Base-by-base conservation (phyloP, 2,329 filamentous ascomycete genomes). In the Sphaerulina musiva region DNA sequence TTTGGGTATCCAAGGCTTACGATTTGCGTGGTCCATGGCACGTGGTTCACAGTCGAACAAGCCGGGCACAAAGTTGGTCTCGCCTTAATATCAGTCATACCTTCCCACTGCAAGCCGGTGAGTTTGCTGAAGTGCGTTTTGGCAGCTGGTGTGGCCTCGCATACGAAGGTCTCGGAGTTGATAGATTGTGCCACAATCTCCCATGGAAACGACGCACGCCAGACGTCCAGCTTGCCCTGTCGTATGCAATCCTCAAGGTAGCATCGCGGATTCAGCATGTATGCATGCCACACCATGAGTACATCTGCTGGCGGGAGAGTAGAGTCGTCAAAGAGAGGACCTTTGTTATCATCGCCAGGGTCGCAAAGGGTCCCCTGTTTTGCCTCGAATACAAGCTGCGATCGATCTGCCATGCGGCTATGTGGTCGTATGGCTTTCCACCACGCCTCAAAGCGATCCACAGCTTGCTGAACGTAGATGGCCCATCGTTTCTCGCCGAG, bases 241-340 rank as follows among this genome's bases (percentile, higher is more conserved):
- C 85, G 78, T 52, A 89, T 73, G 63, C 82, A 83, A 66, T 92
- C 87, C 63, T 91, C 86, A 3, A 89, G 78, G 65, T 84, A 91
- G n/a, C 74, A 75, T 40, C 84, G 76, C 0, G 87, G 87, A 61
- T 90, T 91, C 2, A 92, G 79, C 80, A 88, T 85, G 64, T 88
- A 87, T 0, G 85, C 74, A 68, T 92, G 87, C 83, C 85, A 87
- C 0, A 91, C 83, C 84, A 91, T 87, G 17, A 90, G 70, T 0
- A 91, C 80, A 70, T 91, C 87, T 76, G 68, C 17, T 12, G 72
- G 68, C 38, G 61, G 62, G 51, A 63, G 47, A 29, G 56, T 60
- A 29, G 14, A 10, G 12, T 6, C 14, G 14, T 43, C 40, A 2
- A 51, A 26, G 20, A 44, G 20, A 44, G 3, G 10, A 26, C 38